Evolutionary conservation across 169 alveolate genomes (phyloP).

Genomic region (Amoebophrya sp.): DNA sequence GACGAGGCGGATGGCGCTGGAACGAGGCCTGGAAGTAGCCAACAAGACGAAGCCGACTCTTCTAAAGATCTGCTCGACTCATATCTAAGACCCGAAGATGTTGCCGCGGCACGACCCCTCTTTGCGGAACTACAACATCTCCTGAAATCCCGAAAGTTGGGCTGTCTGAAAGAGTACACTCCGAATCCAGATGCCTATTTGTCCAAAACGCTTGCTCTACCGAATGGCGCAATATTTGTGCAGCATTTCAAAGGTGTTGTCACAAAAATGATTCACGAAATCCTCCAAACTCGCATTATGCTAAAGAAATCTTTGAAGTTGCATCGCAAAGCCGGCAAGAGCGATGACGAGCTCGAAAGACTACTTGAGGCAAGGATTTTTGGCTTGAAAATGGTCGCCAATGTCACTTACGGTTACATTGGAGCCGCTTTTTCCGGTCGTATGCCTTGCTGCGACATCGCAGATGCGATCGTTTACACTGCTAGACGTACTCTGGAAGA

Average conservation of each 20-base stretch:
- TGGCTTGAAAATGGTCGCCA: conserved; percentile 85
- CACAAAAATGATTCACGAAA: conserved; percentile 69
- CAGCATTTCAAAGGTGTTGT: conserved; percentile 34
- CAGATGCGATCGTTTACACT: conserved; percentile 87
- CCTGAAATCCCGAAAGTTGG: neutral
- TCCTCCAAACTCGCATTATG: conserved; percentile 56
- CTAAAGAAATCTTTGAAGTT: conserved; percentile 45
- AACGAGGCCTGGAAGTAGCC: too few species aligned
- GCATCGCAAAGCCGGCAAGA: neutral
- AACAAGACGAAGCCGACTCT: too few species aligned
- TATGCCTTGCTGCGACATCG: conserved; percentile 89
- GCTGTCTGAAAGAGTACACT: neutral
- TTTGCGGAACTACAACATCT: too few species aligned
- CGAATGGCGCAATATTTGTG: conserved; percentile 48
- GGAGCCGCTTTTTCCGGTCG: conserved; percentile 92
- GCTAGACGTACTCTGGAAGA: conserved; percentile 85
- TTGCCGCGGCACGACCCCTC: too few species aligned
- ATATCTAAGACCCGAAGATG: too few species aligned
- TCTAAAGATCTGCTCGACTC: too few species aligned
- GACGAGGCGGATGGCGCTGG: too few species aligned
- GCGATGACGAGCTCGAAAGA: conserved; percentile 46
- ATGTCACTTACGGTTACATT: conserved; percentile 85
- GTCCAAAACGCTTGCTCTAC: neutral
- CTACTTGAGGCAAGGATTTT: conserved; percentile 83
- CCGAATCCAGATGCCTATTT: neutral